Conservation (phyloP, 2,329 filamentous ascomycete genomes). For the Pseudogymnoascus sp. region DNA sequence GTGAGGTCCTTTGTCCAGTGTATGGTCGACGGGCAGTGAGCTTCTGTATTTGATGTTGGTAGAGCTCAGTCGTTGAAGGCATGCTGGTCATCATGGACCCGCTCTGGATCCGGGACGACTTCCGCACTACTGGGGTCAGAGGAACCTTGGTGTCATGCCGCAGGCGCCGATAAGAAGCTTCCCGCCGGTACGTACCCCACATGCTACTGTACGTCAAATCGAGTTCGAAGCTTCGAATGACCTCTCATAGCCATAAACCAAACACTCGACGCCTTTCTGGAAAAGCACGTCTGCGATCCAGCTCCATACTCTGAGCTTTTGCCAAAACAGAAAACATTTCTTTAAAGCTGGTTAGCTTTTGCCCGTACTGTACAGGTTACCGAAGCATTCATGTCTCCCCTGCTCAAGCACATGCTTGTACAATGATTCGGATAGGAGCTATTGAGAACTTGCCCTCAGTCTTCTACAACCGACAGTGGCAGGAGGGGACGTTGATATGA, state of each 20-base stretch:
- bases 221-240: not conserved
- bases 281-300: not conserved
- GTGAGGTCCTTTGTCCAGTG: not conserved
- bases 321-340: not conserved
- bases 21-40: not conserved
- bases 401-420: not conserved
- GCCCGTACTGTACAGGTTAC: not conserved
- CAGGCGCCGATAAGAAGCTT: conserved; percentile 2
- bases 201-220: conserved; percentile 7
- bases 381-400: not conserved
- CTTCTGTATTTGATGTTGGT: not conserved
- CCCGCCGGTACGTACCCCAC: conserved; percentile 5
- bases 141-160: conserved; percentile 7
- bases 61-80: not conserved
- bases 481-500: not conserved
- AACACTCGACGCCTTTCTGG: not conserved
- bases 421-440: conserved; percentile 6
- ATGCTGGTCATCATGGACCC: conserved; percentile 8
- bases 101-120: conserved; percentile 8
- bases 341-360: not conserved
- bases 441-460: not conserved
- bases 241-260: not conserved
- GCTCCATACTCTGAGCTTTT: not conserved
- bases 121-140: conserved; percentile 9
- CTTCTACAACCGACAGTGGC: not conserved